Evolutionary conservation across 768 basidiomycete genomes (phyloP).

Genomic region (Leucocoprinus leucothites): DNA sequence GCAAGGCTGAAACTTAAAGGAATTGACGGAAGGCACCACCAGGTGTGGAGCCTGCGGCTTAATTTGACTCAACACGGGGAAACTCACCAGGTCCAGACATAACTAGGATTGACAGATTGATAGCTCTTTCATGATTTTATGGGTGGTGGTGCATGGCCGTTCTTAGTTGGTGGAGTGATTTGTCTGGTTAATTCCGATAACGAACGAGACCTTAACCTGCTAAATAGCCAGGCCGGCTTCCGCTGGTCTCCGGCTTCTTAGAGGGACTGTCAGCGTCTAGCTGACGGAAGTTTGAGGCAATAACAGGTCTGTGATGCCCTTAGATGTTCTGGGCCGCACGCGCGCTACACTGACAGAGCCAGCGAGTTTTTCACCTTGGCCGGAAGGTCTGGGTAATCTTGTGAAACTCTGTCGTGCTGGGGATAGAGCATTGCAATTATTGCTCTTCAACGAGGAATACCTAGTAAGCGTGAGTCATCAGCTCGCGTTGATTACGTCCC

Average conservation of each 20-base stretch:
- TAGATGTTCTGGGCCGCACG: no score
- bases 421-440: no score
- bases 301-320: no score
- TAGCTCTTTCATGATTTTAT: constrained; percentile 83
- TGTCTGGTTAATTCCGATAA: constrained; percentile 97
- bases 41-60: constrained; percentile 78
- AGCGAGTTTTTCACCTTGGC: no score
- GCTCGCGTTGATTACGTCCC: no score
- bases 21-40: constrained; percentile 84
- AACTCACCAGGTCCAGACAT: constrained; percentile 81
- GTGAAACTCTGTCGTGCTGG: no score
- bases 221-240: constrained; percentile 82
- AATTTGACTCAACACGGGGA: constrained; percentile 83
- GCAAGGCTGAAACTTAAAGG: constrained; percentile 74
- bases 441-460: no score
- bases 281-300: no score
- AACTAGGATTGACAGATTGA: constrained; percentile 77
- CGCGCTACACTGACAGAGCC: no score
- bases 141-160: constrained; percentile 89
- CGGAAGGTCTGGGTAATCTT: no score
- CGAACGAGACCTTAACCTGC: constrained; percentile 92
- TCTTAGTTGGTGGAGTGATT: constrained; percentile 92
- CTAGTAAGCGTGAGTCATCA: no score
- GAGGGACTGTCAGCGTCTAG: no score
- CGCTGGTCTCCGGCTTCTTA: constrained; percentile 71